Percentiles rank a stretch among this genome's conserved stretches.
Evolutionary conservation across 2,329 filamentous ascomycete genomes (phyloP).

Genomic region (Aspergillus cejpii): DNA sequence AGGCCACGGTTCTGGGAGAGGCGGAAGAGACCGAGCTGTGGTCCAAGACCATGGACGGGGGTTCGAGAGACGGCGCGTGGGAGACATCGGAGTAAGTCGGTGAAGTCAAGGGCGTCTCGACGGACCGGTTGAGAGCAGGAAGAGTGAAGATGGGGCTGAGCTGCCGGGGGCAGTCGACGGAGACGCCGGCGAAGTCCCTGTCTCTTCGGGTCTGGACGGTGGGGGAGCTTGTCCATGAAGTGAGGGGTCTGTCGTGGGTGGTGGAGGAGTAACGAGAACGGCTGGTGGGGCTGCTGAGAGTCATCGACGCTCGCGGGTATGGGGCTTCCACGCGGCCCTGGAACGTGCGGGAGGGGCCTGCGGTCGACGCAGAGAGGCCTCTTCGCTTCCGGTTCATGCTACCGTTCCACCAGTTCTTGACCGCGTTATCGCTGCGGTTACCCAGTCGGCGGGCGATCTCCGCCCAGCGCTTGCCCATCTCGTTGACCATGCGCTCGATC

Average conservation of each 20-base stretch:
- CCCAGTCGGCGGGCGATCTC: conserved; percentile 78
- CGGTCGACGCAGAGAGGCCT: conserved; percentile 33
- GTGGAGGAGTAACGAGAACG: conserved; percentile 26
- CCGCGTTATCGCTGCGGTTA: conserved; percentile 85
- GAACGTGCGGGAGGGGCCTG: conserved; percentile 34
- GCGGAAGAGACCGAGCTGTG: conserved; percentile 56
- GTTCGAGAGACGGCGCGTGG: conserved; percentile 51
- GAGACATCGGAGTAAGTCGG: conserved; percentile 60
- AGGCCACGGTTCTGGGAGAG: conserved; percentile 47
- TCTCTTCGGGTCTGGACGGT: conserved; percentile 20
- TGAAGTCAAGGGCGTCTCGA: conserved; percentile 57
- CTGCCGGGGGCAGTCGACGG: conserved; percentile 22
- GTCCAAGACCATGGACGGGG: conserved; percentile 67
- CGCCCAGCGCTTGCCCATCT: conserved; percentile 84
- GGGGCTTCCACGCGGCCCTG: conserved; percentile 36
- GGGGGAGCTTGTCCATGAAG: conserved; percentile 18
- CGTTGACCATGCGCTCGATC: conserved; percentile 70
- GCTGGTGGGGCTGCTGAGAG: conserved; percentile 21
- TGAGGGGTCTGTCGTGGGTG: conserved; percentile 17
- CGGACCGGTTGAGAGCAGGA: conserved; percentile 32
- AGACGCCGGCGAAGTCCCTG: conserved; percentile 20
- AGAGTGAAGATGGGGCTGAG: conserved; percentile 37
- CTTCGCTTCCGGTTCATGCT: conserved; percentile 73
- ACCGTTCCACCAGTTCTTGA: conserved; percentile 98
- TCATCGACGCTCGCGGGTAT: conserved; percentile 30